Evolutionary conservation across 2,329 filamentous ascomycete genomes (phyloP).

Genomic region (Aspergillus quadrilineatus): DNA sequence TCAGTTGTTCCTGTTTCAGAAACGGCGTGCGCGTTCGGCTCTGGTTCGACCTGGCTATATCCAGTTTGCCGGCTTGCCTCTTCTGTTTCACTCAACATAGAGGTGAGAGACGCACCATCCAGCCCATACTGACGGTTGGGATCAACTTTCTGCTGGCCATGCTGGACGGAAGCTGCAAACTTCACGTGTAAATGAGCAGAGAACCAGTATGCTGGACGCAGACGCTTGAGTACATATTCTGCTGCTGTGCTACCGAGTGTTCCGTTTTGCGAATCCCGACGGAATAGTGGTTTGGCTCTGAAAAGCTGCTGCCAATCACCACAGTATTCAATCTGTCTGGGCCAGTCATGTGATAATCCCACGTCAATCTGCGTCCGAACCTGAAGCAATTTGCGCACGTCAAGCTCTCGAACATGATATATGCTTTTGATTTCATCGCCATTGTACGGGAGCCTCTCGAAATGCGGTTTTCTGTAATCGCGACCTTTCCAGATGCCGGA

Average conservation of each 20-base stretch:
- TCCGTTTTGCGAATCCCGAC: slow-evolving; percentile 71
- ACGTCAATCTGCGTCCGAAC: slow-evolving; percentile 86
- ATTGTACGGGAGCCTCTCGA: slow-evolving; percentile 83
- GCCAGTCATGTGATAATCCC: slow-evolving; percentile 95
- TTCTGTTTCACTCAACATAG: slow-evolving; percentile 11
- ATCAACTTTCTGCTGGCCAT: slow-evolving; percentile 35
- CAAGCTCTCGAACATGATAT: slow-evolving; percentile 86
- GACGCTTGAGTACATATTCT: slow-evolving; percentile 72
- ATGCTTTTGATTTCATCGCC: slow-evolving; percentile 73
- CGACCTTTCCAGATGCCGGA: slow-evolving; percentile 94
- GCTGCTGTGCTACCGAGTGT: slow-evolving; percentile 78
- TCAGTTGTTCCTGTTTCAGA: neutral
- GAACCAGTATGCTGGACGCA: slow-evolving; percentile 88
- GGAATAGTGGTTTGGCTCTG: slow-evolving; percentile 70
- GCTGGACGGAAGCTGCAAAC: slow-evolving; percentile 64
- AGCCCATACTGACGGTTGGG: slow-evolving; percentile 19
- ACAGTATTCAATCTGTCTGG: slow-evolving; percentile 73
- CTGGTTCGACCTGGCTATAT: neutral
- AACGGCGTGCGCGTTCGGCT: neutral
- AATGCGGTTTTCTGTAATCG: slow-evolving; percentile 80
- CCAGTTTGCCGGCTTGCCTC: neutral
- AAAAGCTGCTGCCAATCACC: slow-evolving; percentile 72
- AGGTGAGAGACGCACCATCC: slow-evolving; percentile 20
- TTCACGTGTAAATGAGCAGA: slow-evolving; percentile 90
- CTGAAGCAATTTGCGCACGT: slow-evolving; percentile 84